Percentiles rank a stretch among this genome's conserved stretches.
phyloP scores from a whole-genome alignment of 306 rosid species.

The Luffa aegyptiaca region DNA sequence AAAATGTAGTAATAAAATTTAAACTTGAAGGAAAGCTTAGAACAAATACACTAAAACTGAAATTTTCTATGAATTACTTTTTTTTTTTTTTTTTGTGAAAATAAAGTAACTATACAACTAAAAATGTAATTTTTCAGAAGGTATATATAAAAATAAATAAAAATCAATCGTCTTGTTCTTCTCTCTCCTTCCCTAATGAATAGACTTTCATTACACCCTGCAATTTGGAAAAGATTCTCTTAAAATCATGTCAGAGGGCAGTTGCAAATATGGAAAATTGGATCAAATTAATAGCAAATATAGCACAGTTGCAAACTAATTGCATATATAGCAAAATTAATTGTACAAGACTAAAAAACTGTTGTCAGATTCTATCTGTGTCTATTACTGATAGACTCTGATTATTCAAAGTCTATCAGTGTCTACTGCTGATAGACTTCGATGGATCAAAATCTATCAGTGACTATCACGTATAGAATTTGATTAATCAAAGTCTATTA shows the following conservation, averaged over 20 bases:
- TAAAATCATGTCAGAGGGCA: neutral
- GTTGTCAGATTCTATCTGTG: too few relatives aligned
- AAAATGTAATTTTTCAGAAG: neutral
- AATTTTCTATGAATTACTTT: neutral
- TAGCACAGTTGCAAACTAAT: too few relatives aligned
- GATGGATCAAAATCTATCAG: too few relatives aligned
- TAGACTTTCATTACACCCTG: neutral
- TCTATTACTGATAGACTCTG: too few relatives aligned
- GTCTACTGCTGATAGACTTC: too few relatives aligned
- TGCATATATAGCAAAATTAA: too few relatives aligned
- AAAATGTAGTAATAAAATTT: neutral
- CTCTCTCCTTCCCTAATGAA: neutral
- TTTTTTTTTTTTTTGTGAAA: neutral
- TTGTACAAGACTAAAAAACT: too few relatives aligned
- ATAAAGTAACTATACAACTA: neutral
- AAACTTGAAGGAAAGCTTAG: neutral
- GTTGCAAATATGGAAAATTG: too few relatives aligned
- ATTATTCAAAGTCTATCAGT: too few relatives aligned
- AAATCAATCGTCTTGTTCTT: neutral
- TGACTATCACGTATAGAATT: too few relatives aligned
- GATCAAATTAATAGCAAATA: too few relatives aligned
- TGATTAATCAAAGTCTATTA: too few relatives aligned
- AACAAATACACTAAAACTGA: neutral
- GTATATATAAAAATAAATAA: neutral
- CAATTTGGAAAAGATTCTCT: neutral